Base-by-base conservation (phyloP, 2,329 filamentous ascomycete genomes). In the Fusarium verticillioides region DNA sequence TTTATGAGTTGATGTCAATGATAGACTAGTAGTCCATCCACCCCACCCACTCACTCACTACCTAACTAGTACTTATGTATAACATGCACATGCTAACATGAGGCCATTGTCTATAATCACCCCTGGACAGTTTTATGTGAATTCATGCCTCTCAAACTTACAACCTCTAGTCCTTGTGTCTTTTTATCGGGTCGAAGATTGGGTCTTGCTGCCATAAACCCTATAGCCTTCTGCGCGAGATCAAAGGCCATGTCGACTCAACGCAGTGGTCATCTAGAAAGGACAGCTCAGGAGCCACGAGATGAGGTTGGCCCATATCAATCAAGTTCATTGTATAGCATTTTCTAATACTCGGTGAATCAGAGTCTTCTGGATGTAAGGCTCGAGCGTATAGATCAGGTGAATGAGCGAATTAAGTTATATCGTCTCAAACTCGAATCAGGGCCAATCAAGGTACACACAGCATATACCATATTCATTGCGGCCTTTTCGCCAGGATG, bases 391-490 rank as follows among this genome's bases (percentile, higher is more conserved):
- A 87, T 97, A 59, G 84, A 89, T 28, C 83, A 90, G 66, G 85
- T 94, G 74, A 96, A 94, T 79, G 84, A 89, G 26, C 86, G 85
- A 5, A 88, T 96, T 66, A 89, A 93, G 42, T 81, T 94, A n/a
- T 87, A 95, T 66, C 88, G 87, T 50, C 86, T 97, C 5, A 83
- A 84, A 15, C 85, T 94, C 42, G 86, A 85, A 46, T 82, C 84
- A 7, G 78, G 81, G 5, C 79, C 83, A 21, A 66, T 89, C 73
- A 84, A 86, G 79, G 90, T 90, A 83, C 53, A 77, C 64, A 63
- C 49, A 46, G 47, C 28, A 13, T 16, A 13, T 46, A 16, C 6
- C 15, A 26, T 18, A 26, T 12, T 12, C 9, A 9, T 18, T 10
- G 6, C 15, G 26, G 11, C 12, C 15, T 16, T 18, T 11, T 26